A percentile compares a stretch with the other conserved stretches of the same genome.
Evolutionary conservation across 2,329 filamentous ascomycete genomes (phyloP).

Genomic region (Zasmidium angulare): DNA sequence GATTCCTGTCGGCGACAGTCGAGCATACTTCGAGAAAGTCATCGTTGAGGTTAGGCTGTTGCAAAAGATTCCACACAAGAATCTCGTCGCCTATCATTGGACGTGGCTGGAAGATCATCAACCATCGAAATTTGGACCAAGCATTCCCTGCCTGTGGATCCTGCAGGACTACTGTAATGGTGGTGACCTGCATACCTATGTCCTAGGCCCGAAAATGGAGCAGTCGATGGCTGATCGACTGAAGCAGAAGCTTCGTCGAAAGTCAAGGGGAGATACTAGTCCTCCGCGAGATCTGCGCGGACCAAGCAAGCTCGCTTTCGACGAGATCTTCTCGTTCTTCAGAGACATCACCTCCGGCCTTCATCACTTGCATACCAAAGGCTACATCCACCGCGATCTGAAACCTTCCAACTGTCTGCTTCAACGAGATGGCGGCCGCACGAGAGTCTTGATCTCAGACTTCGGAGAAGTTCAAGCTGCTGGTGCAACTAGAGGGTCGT

Average conservation of each 20-base stretch:
- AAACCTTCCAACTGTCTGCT: constrained; percentile 95
- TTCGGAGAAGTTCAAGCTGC: constrained; percentile 95
- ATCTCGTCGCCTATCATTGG: constrained; percentile 93
- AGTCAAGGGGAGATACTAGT: constrained; percentile 75
- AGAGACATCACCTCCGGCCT: constrained; percentile 91
- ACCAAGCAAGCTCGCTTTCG: constrained; percentile 66
- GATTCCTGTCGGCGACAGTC: constrained; percentile 91
- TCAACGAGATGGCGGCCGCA: constrained; percentile 65
- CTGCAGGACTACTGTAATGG: constrained; percentile 96
- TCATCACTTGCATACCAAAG: constrained; percentile 82
- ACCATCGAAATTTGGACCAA: constrained; percentile 81
- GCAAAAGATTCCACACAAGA: constrained; percentile 88
- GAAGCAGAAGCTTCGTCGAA: constrained; percentile 81
- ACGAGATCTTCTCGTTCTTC: constrained; percentile 96
- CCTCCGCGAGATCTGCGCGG: constrained; percentile 53
- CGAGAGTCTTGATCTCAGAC: constrained; percentile 88
- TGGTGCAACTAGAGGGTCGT: constrained; percentile 78
- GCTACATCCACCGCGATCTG: constrained; percentile 93
- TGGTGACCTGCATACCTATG: constrained; percentile 84
- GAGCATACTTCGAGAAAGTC: constrained; percentile 88
- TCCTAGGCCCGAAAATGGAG: constrained; percentile 74
- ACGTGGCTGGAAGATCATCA: constrained; percentile 93
- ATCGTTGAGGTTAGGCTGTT: constrained; percentile 90
- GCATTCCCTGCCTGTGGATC: constrained; percentile 92
- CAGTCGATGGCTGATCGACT: constrained; percentile 72